Evolutionary conservation across 1,139 yeast species (phyloP).

Genomic region (Scheffersomyces insectosa): DNA sequence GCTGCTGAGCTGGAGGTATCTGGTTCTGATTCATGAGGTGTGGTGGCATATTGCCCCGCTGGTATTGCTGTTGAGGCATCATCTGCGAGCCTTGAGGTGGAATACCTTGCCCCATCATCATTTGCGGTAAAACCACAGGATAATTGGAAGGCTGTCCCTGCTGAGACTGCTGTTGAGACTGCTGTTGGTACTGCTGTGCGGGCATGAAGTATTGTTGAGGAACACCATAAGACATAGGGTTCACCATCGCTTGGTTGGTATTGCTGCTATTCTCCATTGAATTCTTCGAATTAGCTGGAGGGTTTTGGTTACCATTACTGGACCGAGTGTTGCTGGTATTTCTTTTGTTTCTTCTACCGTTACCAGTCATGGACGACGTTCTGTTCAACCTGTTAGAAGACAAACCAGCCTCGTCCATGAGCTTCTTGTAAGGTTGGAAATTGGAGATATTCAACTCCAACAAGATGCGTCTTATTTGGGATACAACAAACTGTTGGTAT

Average conservation of each 20-base stretch:
- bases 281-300: not conserved
- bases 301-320: not conserved
- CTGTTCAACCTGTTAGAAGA: slow-evolving; percentile 38
- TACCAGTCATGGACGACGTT: slow-evolving; percentile 19
- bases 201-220: slow-evolving; percentile 3
- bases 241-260: not conserved
- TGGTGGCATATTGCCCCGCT: slow-evolving; percentile 3
- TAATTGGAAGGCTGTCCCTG: slow-evolving; percentile 10
- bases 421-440: slow-evolving; percentile 77
- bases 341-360: slow-evolving; percentile 22
- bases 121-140: not conserved
- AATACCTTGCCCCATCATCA: not conserved
- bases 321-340: slow-evolving; percentile 8
- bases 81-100: not conserved
- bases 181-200: slow-evolving; percentile 5
- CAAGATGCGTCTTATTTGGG: slow-evolving; percentile 62
- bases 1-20: slow-evolving; percentile 1
- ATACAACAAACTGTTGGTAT: slow-evolving; percentile 57
- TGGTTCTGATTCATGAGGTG: slow-evolving; percentile 2
- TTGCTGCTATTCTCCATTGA: not conserved
- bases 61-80: slow-evolving; percentile 7
- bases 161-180: slow-evolving; percentile 14
- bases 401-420: slow-evolving; percentile 92
- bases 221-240: not conserved
- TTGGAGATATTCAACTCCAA: slow-evolving; percentile 55